These are phyloP conservation scores for Plantago elongata DNA, from an alignment of 257 asterid genomes.

Conservation along the genomic window DNA sequence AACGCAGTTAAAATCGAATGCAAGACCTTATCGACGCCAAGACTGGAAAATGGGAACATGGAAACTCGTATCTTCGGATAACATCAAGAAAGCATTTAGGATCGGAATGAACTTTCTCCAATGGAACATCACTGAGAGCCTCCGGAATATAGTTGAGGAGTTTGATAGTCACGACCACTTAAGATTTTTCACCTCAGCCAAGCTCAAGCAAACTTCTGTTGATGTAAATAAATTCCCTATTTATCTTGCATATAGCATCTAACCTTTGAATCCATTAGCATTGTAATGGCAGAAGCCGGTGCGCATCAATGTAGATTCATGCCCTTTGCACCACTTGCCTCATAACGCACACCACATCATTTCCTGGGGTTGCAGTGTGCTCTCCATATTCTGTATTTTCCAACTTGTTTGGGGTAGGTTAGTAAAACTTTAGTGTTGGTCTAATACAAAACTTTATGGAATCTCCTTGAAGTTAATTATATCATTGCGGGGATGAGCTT, in stretches of 20 bases:
- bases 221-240: background rate
- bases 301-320: background rate
- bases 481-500: slow-evolving; percentile 91
- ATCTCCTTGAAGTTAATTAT: slow-evolving; percentile 64
- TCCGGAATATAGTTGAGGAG: background rate
- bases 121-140: background rate
- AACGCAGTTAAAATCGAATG: background rate
- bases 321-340: slow-evolving; percentile 4
- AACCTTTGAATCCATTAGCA: background rate
- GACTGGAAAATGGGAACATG: background rate
- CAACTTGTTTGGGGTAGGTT: background rate
- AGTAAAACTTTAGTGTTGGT: background rate
- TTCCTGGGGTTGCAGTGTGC: background rate
- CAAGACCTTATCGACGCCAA: background rate
- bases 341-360: background rate
- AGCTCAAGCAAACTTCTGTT: no score
- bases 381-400: background rate
- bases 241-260: background rate
- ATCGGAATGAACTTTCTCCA: slow-evolving; percentile 7
- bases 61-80: background rate
- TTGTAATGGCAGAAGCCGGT: background rate
- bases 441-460: slow-evolving; percentile 2
- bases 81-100: slow-evolving; percentile 2
- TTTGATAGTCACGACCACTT: no score
- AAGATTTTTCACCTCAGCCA: background rate